phyloP scores from a whole-genome alignment of 2,329 filamentous ascomycete genomes.

The Tetracladium maxilliforme region DNA sequence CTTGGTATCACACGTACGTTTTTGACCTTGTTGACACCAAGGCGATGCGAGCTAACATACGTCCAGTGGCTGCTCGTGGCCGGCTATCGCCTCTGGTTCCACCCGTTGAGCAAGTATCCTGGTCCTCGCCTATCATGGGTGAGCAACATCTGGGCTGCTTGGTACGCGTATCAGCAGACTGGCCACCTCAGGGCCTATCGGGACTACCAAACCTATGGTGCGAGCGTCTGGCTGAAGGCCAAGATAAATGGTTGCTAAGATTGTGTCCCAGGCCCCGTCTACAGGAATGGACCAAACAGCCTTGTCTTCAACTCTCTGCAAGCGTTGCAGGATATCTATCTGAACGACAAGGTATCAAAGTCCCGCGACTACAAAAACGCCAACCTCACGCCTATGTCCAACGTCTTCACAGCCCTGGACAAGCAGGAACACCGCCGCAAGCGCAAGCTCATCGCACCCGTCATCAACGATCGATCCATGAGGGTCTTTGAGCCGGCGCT shows the following conservation, averaged over 20 bases:
- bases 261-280: conserved; percentile 35
- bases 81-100: conserved; percentile 45
- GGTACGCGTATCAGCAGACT: conserved; percentile 61
- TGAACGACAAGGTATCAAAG: conserved; percentile 49
- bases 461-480: conserved; percentile 2
- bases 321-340: conserved; percentile 52
- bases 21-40: neutral
- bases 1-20: too few species aligned
- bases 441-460: conserved; percentile 2
- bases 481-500: conserved; percentile 2
- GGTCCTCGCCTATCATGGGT: conserved; percentile 48
- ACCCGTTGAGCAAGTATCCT: conserved; percentile 49
- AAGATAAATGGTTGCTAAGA: conserved; percentile 1
- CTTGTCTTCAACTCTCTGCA: conserved; percentile 62
- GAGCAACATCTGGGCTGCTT: conserved; percentile 51
- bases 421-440: conserved; percentile 2
- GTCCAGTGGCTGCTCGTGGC: conserved; percentile 3
- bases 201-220: conserved; percentile 58
- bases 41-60: neutral
- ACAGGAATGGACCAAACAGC: conserved; percentile 68
- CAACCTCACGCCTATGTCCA: too few species aligned
- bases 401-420: conserved; percentile 3
- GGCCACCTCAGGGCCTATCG: conserved; percentile 60
- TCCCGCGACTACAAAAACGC: conserved; percentile 61
- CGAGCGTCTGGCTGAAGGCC: conserved; percentile 8